Base-by-base conservation (phyloP, 1,139 yeast species). In the Pichia sp. region DNA sequence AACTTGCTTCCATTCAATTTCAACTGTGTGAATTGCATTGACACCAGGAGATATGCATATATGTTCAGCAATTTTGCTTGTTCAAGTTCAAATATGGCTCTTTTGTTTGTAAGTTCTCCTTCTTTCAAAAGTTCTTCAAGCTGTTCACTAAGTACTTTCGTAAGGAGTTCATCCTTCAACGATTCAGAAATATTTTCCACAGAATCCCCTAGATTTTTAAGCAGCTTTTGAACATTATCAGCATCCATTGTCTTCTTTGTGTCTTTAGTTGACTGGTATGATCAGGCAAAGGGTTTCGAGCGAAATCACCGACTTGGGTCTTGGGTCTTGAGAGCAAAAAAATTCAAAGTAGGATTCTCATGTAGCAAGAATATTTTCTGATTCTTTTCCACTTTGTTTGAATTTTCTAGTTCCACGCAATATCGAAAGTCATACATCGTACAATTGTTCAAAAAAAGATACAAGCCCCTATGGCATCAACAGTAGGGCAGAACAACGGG, bases 1-100 rank as follows among this genome's bases (percentile, higher is more conserved):
- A 35, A 35, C 42, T 78, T 73, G 12, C 67, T 58, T 0, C 93
- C 94, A 13, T 62, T 59, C 2, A 76, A 53, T 49, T 82, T 80
- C 44, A 82, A 58, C 49, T 77, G 76, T 12, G 86, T 71, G 54
- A 62, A 72, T 35, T 72, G 55, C 13, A 67, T 48, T 1, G 77
- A 68, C 14, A 70, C 60, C 32, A 70, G 52, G 11, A 66, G 60
- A 52, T 72, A 73, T 16, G 72, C 55, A 46, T 63, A 69, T 17
- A 50, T 29, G 32, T 53, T 53, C 30, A 51, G 38, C 11, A 48
- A 22, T 27, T 53, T 43, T 5, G 50, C 54, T 29, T 49, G 45
- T 14, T 46, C 47, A 9, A 53, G 31, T 21, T 42, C 45, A 15
- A 40, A 14, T 3, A 23, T 21, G 12, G 36, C 31, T 33, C 29